A percentile compares a stretch with the other conserved stretches of the same genome.
phyloP scores from a whole-genome alignment of 192 early-diverging fungal genomes.

The Linderina pennispora region DNA sequence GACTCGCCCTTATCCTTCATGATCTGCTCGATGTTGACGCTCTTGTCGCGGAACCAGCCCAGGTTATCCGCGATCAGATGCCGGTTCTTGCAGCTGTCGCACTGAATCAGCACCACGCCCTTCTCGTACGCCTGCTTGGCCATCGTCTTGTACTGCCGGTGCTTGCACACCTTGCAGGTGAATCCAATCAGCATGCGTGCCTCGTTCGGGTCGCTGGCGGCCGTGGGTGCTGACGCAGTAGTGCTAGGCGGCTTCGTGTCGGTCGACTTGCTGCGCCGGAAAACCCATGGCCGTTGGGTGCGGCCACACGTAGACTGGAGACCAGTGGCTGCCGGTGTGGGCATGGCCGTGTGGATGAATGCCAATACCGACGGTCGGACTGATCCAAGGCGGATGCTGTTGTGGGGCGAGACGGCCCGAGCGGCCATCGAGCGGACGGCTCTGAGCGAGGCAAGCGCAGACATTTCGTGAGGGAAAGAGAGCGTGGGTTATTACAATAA shows the following conservation, averaged over 20 bases:
- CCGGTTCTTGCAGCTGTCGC: conserved; percentile 80
- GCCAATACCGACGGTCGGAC: no score
- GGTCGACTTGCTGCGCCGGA: conserved; percentile 16
- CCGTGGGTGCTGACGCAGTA: neutral
- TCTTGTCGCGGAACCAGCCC: conserved; percentile 82
- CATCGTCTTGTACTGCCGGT: conserved; percentile 84
- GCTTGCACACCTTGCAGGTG: conserved; percentile 90
- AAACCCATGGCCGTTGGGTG: no score
- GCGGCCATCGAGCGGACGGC: no score
- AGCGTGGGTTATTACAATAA: no score
- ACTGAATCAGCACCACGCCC: conserved; percentile 93
- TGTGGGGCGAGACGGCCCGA: no score
- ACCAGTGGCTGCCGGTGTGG: no score
- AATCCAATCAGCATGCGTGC: conserved; percentile 75
- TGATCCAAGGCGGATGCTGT: no score
- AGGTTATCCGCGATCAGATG: conserved; percentile 98
- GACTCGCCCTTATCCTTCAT: conserved; percentile 69
- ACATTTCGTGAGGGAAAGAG: no score
- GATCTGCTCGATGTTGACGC: conserved; percentile 74
- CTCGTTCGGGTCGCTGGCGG: conserved; percentile 4
- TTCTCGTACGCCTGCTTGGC: conserved; percentile 83
- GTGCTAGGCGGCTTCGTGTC: neutral
- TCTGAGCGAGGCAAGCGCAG: no score
- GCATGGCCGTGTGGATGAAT: neutral
- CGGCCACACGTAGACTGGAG: no score